phyloP scores from a whole-genome alignment of 2,329 filamentous ascomycete genomes.

The Penicillium concentricum region DNA sequence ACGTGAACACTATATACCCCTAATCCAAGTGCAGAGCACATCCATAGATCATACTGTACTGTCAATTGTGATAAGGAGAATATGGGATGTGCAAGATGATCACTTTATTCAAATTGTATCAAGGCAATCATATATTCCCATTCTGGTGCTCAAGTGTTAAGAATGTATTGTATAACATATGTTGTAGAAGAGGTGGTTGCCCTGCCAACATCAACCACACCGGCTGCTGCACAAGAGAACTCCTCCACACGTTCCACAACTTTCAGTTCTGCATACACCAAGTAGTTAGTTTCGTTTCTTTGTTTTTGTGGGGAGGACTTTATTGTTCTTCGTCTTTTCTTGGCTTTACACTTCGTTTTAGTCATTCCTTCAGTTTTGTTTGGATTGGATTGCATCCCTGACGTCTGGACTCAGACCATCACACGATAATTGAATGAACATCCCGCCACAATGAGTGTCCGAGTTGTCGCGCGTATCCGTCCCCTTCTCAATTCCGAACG shows the following conservation, averaged over 20 bases:
- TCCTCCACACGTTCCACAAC: constrained; percentile 17
- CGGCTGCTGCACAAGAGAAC: constrained; percentile 13
- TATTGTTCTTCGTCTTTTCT: constrained; percentile 8
- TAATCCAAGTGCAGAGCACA: neutral
- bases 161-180: neutral
- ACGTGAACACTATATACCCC: neutral
- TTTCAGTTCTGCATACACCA: constrained; percentile 17
- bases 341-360: constrained; percentile 1
- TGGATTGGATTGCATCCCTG: constrained; percentile 1
- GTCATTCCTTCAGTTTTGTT: constrained; percentile 10
- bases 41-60: neutral
- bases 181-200: constrained; percentile 12
- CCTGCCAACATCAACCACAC: constrained; percentile 22
- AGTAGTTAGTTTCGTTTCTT: constrained; percentile 21
- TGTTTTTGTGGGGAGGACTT: constrained; percentile 14
- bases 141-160: neutral
- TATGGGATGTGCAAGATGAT: neutral
- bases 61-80: neutral
- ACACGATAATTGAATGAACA: constrained; percentile 7
- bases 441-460: constrained; percentile 53
- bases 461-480: constrained; percentile 87
- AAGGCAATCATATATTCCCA: neutral
- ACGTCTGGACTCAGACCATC: neutral
- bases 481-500: constrained; percentile 82
- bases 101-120: neutral